A percentile compares a stretch with the other conserved stretches of the same genome.
Conservation (phyloP, 495 filamentous ascomycete species). For the Talaromyces adpressus region DNA sequence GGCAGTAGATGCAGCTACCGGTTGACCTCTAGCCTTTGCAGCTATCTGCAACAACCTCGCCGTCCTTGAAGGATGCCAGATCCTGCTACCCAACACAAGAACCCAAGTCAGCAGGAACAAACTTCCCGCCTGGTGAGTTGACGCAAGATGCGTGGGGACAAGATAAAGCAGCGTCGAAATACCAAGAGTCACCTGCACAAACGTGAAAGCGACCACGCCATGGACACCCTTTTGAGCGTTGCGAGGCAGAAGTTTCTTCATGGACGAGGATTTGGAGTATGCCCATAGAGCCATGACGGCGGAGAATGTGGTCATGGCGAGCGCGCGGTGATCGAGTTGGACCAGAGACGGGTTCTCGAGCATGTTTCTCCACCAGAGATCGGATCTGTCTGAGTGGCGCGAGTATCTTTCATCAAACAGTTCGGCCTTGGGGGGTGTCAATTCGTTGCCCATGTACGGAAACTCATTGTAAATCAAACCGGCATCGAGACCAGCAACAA, state of each 20-base stretch:
- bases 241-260: conserved; percentile 58
- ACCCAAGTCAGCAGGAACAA: conserved; percentile 78
- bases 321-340: conserved; percentile 89
- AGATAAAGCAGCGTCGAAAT: conserved; percentile 89
- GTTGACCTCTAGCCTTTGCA: conserved; percentile 27
- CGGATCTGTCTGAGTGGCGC: conserved; percentile 63
- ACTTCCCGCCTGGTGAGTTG: conserved; percentile 87
- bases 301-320: conserved; percentile 84
- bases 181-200: conserved; percentile 74
- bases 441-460: conserved; percentile 82
- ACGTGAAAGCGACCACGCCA: conserved; percentile 77
- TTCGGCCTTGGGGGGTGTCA: conserved; percentile 73
- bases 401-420: conserved; percentile 83
- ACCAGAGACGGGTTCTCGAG: conserved; percentile 93
- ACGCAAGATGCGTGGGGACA: conserved; percentile 80
- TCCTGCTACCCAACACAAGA: conserved; percentile 62
- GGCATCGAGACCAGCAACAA: conserved; percentile 92
- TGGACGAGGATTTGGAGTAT: conserved; percentile 57
- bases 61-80: conserved; percentile 46
- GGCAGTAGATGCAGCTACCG: conserved; percentile 19
- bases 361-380: conserved; percentile 93
- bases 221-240: conserved; percentile 62
- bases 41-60: conserved; percentile 42
- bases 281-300: conserved; percentile 68
- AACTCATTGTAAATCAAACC: conserved; percentile 98